phyloP scores from a whole-genome alignment of 163 green algal genomes.

The Volvox carteri region DNA sequence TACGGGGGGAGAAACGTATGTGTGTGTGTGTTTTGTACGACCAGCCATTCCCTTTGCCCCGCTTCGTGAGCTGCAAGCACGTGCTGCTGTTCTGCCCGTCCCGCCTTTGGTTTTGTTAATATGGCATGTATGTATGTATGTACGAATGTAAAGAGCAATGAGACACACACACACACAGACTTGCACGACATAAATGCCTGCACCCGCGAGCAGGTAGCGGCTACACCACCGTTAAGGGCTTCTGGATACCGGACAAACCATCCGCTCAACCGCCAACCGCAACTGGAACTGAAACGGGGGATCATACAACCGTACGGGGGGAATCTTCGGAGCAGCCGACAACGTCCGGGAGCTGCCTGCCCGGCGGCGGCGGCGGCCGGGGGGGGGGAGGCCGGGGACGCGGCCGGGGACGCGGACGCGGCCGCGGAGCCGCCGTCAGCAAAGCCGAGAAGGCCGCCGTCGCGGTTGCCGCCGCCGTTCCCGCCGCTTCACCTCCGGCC shows the following conservation, averaged over 20 bases:
- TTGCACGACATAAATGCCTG: too few species aligned
- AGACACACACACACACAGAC: too few species aligned
- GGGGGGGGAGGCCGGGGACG: background rate
- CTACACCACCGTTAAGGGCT: slow-evolving; percentile 75
- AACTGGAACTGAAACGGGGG: too few species aligned
- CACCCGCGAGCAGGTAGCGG: slow-evolving; percentile 79
- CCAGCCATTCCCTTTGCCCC: too few species aligned
- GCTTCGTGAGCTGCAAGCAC: too few species aligned
- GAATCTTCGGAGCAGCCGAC: background rate
- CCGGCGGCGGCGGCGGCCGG: background rate
- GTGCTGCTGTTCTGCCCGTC: too few species aligned
- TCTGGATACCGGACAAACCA: slow-evolving; percentile 85
- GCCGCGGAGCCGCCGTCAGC: background rate
- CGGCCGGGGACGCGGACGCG: background rate
- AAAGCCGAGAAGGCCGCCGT: slow-evolving; percentile 22
- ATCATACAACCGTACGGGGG: too few species aligned
- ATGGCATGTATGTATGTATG: too few species aligned
- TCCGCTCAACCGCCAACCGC: slow-evolving; percentile 8
- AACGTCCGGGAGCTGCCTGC: background rate
- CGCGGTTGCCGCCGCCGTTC: background rate
- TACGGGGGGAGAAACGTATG: background rate
- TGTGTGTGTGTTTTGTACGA: background rate
- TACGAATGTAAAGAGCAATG: too few species aligned
- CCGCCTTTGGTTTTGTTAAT: too few species aligned
- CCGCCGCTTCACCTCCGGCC: too few species aligned